phyloP scores from a whole-genome alignment of 768 basidiomycete genomes.

The Austroboletus festivus region DNA sequence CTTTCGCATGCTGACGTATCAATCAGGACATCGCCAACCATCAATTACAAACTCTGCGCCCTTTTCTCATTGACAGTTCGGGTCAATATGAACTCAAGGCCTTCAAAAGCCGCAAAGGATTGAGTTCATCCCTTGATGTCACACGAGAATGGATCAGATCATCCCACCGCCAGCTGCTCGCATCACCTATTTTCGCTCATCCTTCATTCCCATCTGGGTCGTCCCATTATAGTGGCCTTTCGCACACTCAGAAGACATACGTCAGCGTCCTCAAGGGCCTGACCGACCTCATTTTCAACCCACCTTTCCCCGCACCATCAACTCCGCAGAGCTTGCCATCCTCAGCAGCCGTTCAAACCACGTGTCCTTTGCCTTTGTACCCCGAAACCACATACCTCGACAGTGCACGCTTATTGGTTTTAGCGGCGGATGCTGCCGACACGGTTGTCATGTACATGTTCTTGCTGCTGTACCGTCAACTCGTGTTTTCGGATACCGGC shows the following conservation, averaged over 20 bases:
- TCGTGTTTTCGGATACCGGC: slow-evolving; percentile 49
- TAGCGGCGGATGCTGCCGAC: slow-evolving; percentile 73
- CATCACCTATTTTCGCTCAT: slow-evolving; percentile 41
- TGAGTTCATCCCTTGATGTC: slow-evolving; percentile 43
- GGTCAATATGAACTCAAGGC: slow-evolving; percentile 76
- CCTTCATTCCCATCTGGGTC: slow-evolving; percentile 41
- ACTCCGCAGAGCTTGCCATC: slow-evolving; percentile 28
- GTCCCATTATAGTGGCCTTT: slow-evolving; percentile 44
- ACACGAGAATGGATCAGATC: slow-evolving; percentile 66
- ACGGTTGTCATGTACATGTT: slow-evolving; percentile 76
- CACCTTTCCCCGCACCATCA: slow-evolving; percentile 40
- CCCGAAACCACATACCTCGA: slow-evolving; percentile 86
- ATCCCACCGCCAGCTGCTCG: slow-evolving; percentile 47
- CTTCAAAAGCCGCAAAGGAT: slow-evolving; percentile 59
- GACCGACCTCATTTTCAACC: slow-evolving; percentile 63
- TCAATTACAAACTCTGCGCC: slow-evolving; percentile 88
- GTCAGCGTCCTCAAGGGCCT: slow-evolving; percentile 56
- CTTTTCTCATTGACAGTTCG: slow-evolving; percentile 80
- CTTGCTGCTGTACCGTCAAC: slow-evolving; percentile 74
- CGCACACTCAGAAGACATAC: slow-evolving; percentile 44
- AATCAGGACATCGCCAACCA: slow-evolving; percentile 92
- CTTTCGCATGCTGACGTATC: slow-evolving; percentile 18
- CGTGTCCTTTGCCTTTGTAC: slow-evolving; percentile 41
- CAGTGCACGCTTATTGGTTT: slow-evolving; percentile 58
- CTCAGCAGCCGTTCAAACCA: slow-evolving; percentile 31